Base-by-base conservation (phyloP, 139 green algal species). In the Chlamydomonas eustigma region DNA sequence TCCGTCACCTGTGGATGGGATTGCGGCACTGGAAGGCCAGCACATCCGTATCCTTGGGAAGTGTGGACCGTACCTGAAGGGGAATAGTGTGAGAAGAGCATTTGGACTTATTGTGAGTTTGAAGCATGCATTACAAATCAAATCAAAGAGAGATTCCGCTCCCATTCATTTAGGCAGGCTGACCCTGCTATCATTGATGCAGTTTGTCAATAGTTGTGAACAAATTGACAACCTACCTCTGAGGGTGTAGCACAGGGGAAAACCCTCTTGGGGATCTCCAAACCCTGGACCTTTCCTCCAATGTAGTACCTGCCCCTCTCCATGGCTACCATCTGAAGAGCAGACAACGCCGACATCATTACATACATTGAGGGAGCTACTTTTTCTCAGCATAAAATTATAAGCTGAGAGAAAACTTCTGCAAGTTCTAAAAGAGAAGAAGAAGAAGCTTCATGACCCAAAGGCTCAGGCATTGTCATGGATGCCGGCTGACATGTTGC, bases 21-120 rank as follows among this genome's bases (percentile, higher is more conserved):
- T 94, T 94, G 51, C 91, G 82, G 88, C 91, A 96, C 84, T 94
- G 93, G 89, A 98, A 98, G 35, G 91, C 93, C 72, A 98, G 85
- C 50, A 97, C 92, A 76, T 97, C 93, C 33, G 74, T 71, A 69
- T 87, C 81, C 3, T 78, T 51, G 1, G 93, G 93, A 74, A 97
- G 90, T 25, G 70, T 86, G 5, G 83, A 64, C 6, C 93, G 89
- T 68, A 97, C 92, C 71, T 95, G 83, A 1, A 78, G 76, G 2
- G 90, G 90, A 0, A 84, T 91, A 63, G 83, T 78, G 78, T 88
- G 93, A 8, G 86, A 83, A 81, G 44, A 12, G 44, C 44, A 58
- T 18, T 58, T 58, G 44, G 12, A 12, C 12, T 18, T 88, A 50
- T 93, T 83, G 65, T 93, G 90, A 73, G n/a, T n/a, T n/a, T n/a